Evolutionary conservation across 179 eudicot genomes (phyloP).

Genomic region (Beta macrorhiza): DNA sequence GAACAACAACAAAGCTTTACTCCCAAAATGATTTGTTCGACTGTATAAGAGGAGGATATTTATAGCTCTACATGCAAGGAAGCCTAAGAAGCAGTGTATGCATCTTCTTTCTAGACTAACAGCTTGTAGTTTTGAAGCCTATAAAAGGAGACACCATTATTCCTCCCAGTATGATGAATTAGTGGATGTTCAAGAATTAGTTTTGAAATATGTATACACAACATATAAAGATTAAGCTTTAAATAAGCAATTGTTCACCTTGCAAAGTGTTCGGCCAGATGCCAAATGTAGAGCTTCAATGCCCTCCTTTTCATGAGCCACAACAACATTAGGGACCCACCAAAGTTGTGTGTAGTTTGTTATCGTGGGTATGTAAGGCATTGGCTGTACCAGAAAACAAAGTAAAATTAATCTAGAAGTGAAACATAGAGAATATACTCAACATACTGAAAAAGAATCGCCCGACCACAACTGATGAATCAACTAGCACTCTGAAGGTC

Average conservation of each 20-base stretch:
- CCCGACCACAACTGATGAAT: not conserved
- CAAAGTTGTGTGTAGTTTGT: slow-evolving; percentile 90
- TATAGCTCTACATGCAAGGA: not conserved
- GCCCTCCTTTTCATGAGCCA: slow-evolving; percentile 96
- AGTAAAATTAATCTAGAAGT: not conserved
- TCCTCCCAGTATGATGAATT: not conserved
- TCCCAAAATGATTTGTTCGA: not conserved
- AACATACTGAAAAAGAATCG: slow-evolving; percentile 3
- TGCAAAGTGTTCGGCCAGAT: slow-evolving; percentile 92
- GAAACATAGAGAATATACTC: not conserved
- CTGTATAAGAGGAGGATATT: not conserved
- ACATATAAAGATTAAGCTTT: not conserved
- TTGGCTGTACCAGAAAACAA: slow-evolving; percentile 51
- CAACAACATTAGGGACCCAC: slow-evolving; percentile 99
- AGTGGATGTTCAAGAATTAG: not conserved
- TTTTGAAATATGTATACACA: not conserved
- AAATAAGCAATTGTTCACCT: slow-evolving; percentile 45
- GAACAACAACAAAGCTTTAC: too few relatives aligned
- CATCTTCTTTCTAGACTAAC: not conserved
- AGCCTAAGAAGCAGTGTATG: not conserved
- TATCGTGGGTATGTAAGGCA: slow-evolving; percentile 80
- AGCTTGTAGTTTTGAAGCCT: not conserved
- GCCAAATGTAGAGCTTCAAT: slow-evolving; percentile 97
- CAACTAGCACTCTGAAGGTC: not conserved
- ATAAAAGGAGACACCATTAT: not conserved